phyloP scores from a whole-genome alignment of 768 basidiomycete genomes.

The Trametes coccinea region DNA sequence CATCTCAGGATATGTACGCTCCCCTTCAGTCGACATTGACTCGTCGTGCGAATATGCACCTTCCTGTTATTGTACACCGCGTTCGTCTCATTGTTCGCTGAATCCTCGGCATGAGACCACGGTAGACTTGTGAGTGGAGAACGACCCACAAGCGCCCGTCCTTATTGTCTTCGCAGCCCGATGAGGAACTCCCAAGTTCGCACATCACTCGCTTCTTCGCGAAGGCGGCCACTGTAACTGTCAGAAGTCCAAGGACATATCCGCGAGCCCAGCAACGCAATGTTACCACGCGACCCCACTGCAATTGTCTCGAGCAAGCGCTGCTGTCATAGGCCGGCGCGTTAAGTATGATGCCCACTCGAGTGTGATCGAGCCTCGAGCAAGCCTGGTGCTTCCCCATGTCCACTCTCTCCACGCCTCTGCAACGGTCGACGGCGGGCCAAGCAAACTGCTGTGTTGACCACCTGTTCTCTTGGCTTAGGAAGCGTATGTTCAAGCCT shows the following conservation, averaged over 20 bases:
- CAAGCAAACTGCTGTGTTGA: conserved; percentile 11
- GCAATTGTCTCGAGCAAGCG: conserved; percentile 12
- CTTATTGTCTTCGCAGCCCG: background rate
- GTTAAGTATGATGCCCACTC: conserved; percentile 13
- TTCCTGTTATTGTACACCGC: background rate
- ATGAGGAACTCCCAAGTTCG: background rate
- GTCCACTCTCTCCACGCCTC: conserved; percentile 8
- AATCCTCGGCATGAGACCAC: background rate
- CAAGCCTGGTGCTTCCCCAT: conserved; percentile 21
- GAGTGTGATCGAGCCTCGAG: background rate
- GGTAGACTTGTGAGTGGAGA: background rate
- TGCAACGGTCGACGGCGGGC: conserved; percentile 13
- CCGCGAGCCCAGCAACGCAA: background rate
- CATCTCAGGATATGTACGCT: too few relatives aligned
- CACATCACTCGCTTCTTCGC: background rate
- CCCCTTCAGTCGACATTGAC: background rate
- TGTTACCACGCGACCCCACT: conserved; percentile 2
- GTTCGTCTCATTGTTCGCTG: background rate
- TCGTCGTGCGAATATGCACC: background rate
- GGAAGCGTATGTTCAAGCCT: background rate
- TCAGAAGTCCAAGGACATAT: background rate
- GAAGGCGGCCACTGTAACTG: background rate
- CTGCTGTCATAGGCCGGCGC: background rate
- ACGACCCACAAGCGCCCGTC: background rate
- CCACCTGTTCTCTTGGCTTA: background rate